phyloP scores from a whole-genome alignment of 2,329 filamentous ascomycete species.

The Orbilia oligospora region DNA sequence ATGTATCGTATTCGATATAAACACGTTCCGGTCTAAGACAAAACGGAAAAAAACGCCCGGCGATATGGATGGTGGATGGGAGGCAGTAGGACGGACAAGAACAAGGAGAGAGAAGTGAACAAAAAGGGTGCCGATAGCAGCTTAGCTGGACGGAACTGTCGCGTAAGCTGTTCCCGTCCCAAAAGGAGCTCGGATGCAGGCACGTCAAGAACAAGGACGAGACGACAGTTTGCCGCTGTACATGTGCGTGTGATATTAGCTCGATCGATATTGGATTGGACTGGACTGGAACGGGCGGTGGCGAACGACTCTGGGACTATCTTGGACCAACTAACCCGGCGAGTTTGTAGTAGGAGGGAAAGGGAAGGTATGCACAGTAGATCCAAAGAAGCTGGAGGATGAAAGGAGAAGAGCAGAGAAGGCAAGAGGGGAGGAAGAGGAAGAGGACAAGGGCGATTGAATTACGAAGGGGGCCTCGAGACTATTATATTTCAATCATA shows the following conservation, averaged over 20 bases:
- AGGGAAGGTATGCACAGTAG: neutral
- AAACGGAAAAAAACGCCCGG: constrained; percentile 14
- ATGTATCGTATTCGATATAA: constrained; percentile 21
- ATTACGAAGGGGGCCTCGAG: neutral
- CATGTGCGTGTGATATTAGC: constrained; percentile 9
- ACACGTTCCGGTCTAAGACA: constrained; percentile 28
- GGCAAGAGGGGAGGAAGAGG: neutral
- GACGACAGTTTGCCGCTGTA: constrained; percentile 20
- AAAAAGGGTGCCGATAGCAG: constrained; percentile 4
- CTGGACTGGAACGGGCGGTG: too few species aligned
- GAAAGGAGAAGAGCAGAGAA: neutral
- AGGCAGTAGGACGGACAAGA: neutral
- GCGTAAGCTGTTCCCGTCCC: constrained; percentile 56
- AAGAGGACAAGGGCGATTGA: neutral
- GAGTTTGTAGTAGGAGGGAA: neutral
- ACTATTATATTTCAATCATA: neutral
- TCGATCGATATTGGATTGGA: neutral
- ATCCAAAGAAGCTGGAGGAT: neutral
- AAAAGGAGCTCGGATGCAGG: constrained; percentile 58
- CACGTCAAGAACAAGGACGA: constrained; percentile 42
- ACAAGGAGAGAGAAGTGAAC: neutral
- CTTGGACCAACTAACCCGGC: neutral
- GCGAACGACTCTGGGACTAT: too few species aligned
- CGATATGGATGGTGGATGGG: constrained; percentile 1
- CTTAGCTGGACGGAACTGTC: constrained; percentile 40